These are phyloP conservation scores for Tubosaeta sp. DNA, from an alignment of 768 basidiomycete genomes.

Conservation along the genomic window DNA sequence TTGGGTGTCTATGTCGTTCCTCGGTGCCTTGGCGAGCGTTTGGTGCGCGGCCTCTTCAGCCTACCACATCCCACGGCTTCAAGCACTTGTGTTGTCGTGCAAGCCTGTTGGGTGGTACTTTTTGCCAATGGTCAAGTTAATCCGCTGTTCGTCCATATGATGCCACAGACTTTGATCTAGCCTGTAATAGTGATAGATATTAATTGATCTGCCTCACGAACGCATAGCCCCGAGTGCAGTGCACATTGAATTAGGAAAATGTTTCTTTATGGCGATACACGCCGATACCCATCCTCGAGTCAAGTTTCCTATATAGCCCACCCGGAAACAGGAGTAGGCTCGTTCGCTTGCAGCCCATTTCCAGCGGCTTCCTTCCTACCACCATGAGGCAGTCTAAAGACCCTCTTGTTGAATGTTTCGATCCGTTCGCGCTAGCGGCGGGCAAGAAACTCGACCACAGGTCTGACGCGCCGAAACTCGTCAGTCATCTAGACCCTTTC, in stretches of 20 bases:
- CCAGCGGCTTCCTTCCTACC: not conserved
- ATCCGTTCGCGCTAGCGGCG: constrained; percentile 28
- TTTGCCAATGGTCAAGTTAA: no score
- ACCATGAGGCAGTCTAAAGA: constrained; percentile 20
- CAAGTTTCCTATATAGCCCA: constrained; percentile 16
- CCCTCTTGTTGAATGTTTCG: constrained; percentile 30
- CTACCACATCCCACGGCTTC: no score
- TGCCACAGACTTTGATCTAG: no score
- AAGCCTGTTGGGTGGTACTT: no score
- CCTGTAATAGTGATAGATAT: no score
- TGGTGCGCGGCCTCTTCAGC: no score
- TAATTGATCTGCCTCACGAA: no score
- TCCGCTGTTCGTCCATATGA: no score
- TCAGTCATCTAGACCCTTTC: constrained; percentile 26
- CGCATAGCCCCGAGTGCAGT: no score
- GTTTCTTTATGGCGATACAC: constrained; percentile 14
- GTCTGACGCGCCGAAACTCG: not conserved
- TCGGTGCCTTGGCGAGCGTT: no score
- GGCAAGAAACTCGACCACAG: constrained; percentile 10
- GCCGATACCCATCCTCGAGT: constrained; percentile 9
- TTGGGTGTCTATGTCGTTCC: no score
- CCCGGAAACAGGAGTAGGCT: constrained; percentile 6
- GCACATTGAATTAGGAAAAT: not conserved
- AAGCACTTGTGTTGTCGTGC: no score
- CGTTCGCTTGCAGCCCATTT: constrained; percentile 11